Evolutionary conservation across 129 eudicot genomes (phyloP).

Genomic region (Flaveria trinervia): DNA sequence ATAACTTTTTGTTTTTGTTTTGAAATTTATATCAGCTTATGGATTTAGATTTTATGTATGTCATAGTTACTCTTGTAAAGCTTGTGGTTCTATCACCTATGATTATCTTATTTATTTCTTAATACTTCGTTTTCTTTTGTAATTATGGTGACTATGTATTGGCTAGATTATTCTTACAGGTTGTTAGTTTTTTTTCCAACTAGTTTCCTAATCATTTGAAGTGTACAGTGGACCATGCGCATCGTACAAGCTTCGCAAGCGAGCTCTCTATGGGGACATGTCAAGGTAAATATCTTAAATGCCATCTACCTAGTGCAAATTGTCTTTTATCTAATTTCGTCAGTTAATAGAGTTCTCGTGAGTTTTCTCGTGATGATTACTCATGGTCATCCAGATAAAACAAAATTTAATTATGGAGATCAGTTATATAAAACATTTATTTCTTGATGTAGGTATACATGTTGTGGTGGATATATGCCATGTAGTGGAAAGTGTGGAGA

Average conservation of each 20-base stretch:
- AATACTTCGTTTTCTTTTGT: background rate
- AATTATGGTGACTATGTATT: background rate
- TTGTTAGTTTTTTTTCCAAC: background rate
- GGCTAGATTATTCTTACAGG: background rate
- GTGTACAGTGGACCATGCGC: constrained; percentile 72
- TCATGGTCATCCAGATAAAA: no score
- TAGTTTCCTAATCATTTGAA: background rate
- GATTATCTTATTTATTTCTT: background rate
- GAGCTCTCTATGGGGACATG: constrained; percentile 95
- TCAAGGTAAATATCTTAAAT: constrained; percentile 53
- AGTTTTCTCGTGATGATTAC: no score
- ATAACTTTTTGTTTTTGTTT: no score
- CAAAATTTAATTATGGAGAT: background rate
- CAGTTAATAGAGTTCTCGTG: no score
- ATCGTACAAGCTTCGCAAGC: constrained; percentile 85
- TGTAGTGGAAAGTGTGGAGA: constrained; percentile 95
- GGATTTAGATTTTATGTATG: no score
- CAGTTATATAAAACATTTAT: background rate
- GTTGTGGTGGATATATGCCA: constrained; percentile 95
- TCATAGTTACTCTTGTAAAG: background rate
- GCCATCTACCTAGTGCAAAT: no score
- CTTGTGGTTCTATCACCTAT: background rate
- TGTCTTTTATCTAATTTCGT: background rate
- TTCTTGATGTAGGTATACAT: constrained; percentile 52
- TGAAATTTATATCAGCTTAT: no score